Evolutionary conservation across 768 basidiomycete species (phyloP).

Genomic region (Chiua virens): DNA sequence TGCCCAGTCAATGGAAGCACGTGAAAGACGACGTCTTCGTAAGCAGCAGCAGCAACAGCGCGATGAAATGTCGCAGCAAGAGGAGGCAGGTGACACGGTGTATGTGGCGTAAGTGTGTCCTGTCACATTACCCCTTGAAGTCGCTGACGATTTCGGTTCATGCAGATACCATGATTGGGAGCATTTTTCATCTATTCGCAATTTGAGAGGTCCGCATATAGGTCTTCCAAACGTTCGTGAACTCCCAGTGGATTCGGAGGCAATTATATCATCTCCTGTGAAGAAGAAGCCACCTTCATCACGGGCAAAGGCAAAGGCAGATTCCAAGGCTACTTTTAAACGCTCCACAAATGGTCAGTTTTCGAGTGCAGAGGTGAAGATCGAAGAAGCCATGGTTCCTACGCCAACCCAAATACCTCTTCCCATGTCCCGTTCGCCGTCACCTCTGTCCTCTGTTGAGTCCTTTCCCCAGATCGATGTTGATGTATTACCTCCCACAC

Average conservation of each 20-base stretch:
- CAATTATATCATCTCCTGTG: conserved; percentile 30
- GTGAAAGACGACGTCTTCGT: conserved; percentile 44
- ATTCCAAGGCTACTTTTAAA: conserved; percentile 14
- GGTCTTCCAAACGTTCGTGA: conserved; percentile 71
- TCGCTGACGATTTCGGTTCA: conserved; percentile 9
- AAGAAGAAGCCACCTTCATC: conserved; percentile 37
- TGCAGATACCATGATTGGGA: conserved; percentile 90
- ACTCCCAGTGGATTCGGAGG: conserved; percentile 33
- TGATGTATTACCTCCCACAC: conserved; percentile 29
- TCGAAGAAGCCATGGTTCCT: conserved; percentile 18
- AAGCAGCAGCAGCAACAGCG: conserved; percentile 38
- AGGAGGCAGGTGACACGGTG: conserved; percentile 43
- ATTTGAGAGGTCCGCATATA: conserved; percentile 77
- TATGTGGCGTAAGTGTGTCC: conserved; percentile 79
- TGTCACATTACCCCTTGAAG: conserved; percentile 5
- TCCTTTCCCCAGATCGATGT: conserved; percentile 26
- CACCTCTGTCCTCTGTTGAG: conserved; percentile 28
- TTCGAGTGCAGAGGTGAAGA: conserved; percentile 18
- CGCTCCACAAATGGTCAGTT: conserved; percentile 27
- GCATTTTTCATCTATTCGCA: conserved; percentile 92
- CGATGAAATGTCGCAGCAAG: conserved; percentile 22
- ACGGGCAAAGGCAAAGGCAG: conserved; percentile 29
- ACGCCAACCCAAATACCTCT: conserved; percentile 37
- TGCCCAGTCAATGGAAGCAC: conserved; percentile 31
- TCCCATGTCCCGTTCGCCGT: conserved; percentile 40